A percentile compares a stretch with the other conserved stretches of the same genome.
These are phyloP conservation scores for Plicaturopsis crispa DNA, from an alignment of 768 basidiomycete species.

Conservation along the genomic window DNA sequence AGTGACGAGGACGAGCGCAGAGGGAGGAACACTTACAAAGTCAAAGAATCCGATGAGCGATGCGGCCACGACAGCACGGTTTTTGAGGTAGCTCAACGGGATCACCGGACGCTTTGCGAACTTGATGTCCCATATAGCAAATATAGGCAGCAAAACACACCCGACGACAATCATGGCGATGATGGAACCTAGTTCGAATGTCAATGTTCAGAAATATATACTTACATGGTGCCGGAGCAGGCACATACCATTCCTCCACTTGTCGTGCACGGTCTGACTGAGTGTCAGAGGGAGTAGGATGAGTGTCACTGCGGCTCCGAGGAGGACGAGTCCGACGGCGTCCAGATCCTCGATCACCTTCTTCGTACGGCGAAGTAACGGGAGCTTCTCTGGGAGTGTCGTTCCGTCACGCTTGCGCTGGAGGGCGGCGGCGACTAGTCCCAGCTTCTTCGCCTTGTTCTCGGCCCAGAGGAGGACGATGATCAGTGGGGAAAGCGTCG, in stretches of 20 bases:
- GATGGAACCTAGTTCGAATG: conserved; percentile 35
- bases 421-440: conserved; percentile 13
- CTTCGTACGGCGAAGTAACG: conserved; percentile 13
- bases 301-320: conserved; percentile 41
- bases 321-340: conserved; percentile 40
- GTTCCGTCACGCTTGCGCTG: not conserved
- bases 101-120: conserved; percentile 53
- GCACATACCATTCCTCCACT: conserved; percentile 40
- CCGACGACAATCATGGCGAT: conserved; percentile 47
- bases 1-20: not conserved
- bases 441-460: conserved; percentile 33
- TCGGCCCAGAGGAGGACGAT: conserved; percentile 50
- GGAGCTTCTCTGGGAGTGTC: conserved; percentile 4
- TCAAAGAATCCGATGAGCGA: conserved; percentile 57
- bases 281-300: conserved; percentile 52
- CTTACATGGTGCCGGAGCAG: not conserved
- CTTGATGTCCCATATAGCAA: conserved; percentile 39
- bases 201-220: not conserved
- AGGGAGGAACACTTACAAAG: conserved; percentile 31
- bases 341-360: conserved; percentile 32
- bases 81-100: conserved; percentile 48
- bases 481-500: conserved; percentile 43
- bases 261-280: conserved; percentile 25
- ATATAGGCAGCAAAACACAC: conserved; percentile 31
- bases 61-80: conserved; percentile 52